A percentile compares a stretch with the other conserved stretches of the same genome.
Evolutionary conservation across 106 monocot species (phyloP).

Genomic region (Xerophyta viscosa): DNA sequence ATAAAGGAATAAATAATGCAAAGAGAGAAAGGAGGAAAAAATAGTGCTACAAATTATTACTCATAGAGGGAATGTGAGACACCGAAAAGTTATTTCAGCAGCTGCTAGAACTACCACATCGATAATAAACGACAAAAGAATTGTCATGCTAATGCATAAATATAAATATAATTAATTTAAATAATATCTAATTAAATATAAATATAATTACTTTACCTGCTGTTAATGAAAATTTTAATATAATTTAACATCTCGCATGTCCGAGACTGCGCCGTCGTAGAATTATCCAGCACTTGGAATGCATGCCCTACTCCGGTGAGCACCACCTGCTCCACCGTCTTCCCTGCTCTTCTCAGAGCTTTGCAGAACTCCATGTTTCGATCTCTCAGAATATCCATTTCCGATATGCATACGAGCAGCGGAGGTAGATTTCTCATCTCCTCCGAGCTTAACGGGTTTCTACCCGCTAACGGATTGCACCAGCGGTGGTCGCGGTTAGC

Average conservation of each 20-base stretch:
- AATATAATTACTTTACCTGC: too few relatives aligned
- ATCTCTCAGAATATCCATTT: slow-evolving; percentile 63
- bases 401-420: slow-evolving; percentile 43
- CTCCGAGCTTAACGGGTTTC: slow-evolving; percentile 3
- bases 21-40: too few relatives aligned
- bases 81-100: too few relatives aligned
- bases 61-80: too few relatives aligned
- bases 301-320: slow-evolving; percentile 77
- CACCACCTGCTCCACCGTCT: slow-evolving; percentile 23
- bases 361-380: slow-evolving; percentile 56
- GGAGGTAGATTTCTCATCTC: slow-evolving; percentile 17
- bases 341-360: slow-evolving; percentile 32
- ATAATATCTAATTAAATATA: too few relatives aligned
- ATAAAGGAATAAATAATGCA: too few relatives aligned
- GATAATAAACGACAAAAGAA: too few relatives aligned
- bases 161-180: too few relatives aligned
- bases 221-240: slow-evolving; percentile 43
- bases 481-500: slow-evolving; percentile 47
- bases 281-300: slow-evolving; percentile 58
- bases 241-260: slow-evolving; percentile 48
- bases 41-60: too few relatives aligned
- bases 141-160: too few relatives aligned
- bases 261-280: slow-evolving; percentile 32
- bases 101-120: too few relatives aligned
- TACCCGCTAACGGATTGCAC: slow-evolving; percentile 45